Evolutionary conservation across 1,139 yeast species (phyloP).

Genomic region (Candida labiduridarum): DNA sequence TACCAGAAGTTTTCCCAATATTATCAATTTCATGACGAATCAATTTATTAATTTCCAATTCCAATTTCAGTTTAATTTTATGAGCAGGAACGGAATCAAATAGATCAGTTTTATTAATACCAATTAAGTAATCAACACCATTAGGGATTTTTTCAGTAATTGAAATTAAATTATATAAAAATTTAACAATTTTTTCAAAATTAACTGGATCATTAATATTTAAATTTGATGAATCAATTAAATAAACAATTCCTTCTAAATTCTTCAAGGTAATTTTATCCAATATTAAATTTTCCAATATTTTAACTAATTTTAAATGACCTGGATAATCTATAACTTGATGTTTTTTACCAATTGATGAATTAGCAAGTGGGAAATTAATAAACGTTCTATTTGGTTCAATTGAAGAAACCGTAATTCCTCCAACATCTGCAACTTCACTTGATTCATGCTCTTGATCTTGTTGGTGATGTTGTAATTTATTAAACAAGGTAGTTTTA

Average conservation of each 20-base stretch:
- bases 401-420: constrained; percentile 43
- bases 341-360: constrained; percentile 34
- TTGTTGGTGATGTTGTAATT: constrained; percentile 21
- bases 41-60: constrained; percentile 62
- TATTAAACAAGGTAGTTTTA: constrained; percentile 66
- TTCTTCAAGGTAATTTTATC: constrained; percentile 48
- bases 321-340: constrained; percentile 84
- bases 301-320: constrained; percentile 67
- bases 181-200: constrained; percentile 47
- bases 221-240: constrained; percentile 63
- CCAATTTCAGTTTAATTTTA: constrained; percentile 61
- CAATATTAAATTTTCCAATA: constrained; percentile 43
- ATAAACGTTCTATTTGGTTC: constrained; percentile 38
- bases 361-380: constrained; percentile 37
- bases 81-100: constrained; percentile 77
- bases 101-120: constrained; percentile 80
- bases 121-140: constrained; percentile 73
- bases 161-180: constrained; percentile 55
- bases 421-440: too few species aligned
- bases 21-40: constrained; percentile 46
- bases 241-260: constrained; percentile 66
- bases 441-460: constrained; percentile 14
- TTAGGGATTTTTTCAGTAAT: constrained; percentile 60
- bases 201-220: constrained; percentile 36
- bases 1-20: constrained; percentile 31